phyloP scores from a whole-genome alignment of 345 rosid genomes.

The Salix viminalis region DNA sequence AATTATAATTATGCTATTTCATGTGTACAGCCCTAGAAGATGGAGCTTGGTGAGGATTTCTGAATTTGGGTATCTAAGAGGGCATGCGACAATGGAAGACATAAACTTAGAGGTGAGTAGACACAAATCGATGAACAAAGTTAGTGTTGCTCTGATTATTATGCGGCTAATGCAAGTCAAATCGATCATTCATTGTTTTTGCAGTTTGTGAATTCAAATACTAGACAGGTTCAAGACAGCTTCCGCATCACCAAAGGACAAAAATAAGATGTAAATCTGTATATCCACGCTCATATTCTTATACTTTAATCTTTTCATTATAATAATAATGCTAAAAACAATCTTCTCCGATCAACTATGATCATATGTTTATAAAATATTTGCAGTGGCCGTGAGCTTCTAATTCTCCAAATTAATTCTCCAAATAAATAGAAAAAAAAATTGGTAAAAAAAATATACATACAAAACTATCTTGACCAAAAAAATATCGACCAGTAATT shows the following conservation, averaged over 20 bases:
- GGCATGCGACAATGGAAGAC: constrained; percentile 40
- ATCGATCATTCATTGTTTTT: constrained; percentile 13
- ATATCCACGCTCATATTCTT: not conserved
- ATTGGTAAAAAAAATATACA: too few species aligned
- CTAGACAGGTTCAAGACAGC: constrained; percentile 33
- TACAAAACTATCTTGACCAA: too few species aligned
- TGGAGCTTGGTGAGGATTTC: constrained; percentile 58
- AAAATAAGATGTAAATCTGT: not conserved
- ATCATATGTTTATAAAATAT: too few species aligned
- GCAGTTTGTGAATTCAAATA: constrained; percentile 48
- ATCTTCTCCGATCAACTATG: too few species aligned
- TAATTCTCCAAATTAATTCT: too few species aligned
- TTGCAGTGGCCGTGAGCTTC: too few species aligned
- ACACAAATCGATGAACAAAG: not conserved
- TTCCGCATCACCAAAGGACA: constrained; percentile 39
- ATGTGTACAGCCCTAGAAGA: constrained; percentile 18
- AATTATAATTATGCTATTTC: too few species aligned
- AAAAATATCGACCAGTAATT: too few species aligned
- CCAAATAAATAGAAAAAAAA: too few species aligned
- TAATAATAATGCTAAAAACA: too few species aligned
- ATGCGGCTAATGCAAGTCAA: not conserved
- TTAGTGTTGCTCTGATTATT: too few species aligned
- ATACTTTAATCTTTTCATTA: too few species aligned
- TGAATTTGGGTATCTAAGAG: constrained; percentile 47
- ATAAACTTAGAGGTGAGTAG: constrained; percentile 44